These are phyloP conservation scores for Wallacemonas sp. DNA, from an alignment of 208 protist genomes.

Conservation along the genomic window DNA sequence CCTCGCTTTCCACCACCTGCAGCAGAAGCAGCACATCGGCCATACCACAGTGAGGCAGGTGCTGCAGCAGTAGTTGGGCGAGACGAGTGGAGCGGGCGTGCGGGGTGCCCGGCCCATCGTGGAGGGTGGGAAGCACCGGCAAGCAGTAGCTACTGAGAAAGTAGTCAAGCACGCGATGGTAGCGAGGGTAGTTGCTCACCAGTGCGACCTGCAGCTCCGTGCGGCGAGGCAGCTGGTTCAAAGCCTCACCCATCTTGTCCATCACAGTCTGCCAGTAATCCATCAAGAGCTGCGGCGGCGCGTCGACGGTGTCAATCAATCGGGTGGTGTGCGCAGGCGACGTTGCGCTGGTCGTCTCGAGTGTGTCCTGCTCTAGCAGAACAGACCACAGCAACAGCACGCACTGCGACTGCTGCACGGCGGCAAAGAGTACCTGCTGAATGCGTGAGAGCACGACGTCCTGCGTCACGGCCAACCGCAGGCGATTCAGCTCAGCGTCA, in stretches of 20 bases:
- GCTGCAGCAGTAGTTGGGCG: background rate
- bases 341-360: background rate
- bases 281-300: slow-evolving; percentile 54
- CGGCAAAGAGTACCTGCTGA: slow-evolving; percentile 43
- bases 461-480: slow-evolving; percentile 12
- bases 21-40: slow-evolving; percentile 15
- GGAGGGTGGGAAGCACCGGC: background rate
- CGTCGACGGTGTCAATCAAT: slow-evolving; percentile 33
- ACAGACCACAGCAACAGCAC: slow-evolving; percentile 68
- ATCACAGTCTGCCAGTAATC: slow-evolving; percentile 68
- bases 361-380: slow-evolving; percentile 32
- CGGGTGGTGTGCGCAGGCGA: background rate
- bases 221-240: slow-evolving; percentile 52
- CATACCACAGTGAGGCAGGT: slow-evolving; percentile 14
- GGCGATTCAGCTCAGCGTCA: slow-evolving; percentile 10
- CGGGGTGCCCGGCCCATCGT: too few species aligned
- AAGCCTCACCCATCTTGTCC: slow-evolving; percentile 58
- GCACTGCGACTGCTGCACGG: slow-evolving; percentile 57
- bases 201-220: slow-evolving; percentile 41
- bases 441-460: slow-evolving; percentile 50
- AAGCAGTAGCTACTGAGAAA: slow-evolving; percentile 37
- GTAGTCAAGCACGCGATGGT: slow-evolving; percentile 40
- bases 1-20: slow-evolving; percentile 13
- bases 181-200: slow-evolving; percentile 41
- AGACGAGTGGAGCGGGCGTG: too few species aligned